These are phyloP conservation scores for Hapsidospora chrysogenum DNA, from an alignment of 495 filamentous ascomycete species.

Conservation along the genomic window DNA sequence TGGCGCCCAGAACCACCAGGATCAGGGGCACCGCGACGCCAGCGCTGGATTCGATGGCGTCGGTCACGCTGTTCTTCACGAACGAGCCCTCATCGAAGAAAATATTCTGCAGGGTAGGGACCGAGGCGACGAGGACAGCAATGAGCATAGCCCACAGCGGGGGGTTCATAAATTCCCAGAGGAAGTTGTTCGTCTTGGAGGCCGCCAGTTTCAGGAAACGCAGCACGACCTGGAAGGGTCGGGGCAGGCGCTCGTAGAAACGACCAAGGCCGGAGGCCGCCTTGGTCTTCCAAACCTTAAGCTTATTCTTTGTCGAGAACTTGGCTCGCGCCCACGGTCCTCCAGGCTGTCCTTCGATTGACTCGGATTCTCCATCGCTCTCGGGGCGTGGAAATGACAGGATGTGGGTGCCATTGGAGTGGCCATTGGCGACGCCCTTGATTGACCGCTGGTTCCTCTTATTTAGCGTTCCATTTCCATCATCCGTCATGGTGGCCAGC, in stretches of 20 bases:
- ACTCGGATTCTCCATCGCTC: slow-evolving; percentile 12
- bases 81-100: slow-evolving; percentile 89
- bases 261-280: slow-evolving; percentile 3
- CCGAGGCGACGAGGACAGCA: slow-evolving; percentile 75
- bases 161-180: slow-evolving; percentile 95
- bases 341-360: slow-evolving; percentile 14
- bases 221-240: slow-evolving; percentile 36
- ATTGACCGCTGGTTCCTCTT: slow-evolving; percentile 8
- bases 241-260: slow-evolving; percentile 32
- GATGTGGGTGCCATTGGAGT: slow-evolving; percentile 14
- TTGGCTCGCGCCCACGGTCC: slow-evolving; percentile 10
- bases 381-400: slow-evolving; percentile 26
- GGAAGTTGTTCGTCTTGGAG: slow-evolving; percentile 40
- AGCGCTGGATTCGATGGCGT: slow-evolving; percentile 68
- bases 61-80: slow-evolving; percentile 79
- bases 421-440: slow-evolving; percentile 2
- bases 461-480: slow-evolving; percentile 9
- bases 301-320: slow-evolving; percentile 1
- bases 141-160: slow-evolving; percentile 93
- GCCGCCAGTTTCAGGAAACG: slow-evolving; percentile 20
- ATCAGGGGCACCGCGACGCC: slow-evolving; percentile 91
- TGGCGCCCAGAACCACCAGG: slow-evolving; percentile 89
- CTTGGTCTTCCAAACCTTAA: neutral
- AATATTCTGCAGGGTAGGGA: slow-evolving; percentile 64
- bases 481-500: slow-evolving; percentile 25